Conservation (phyloP, 352 stramenopile species). For the Pythium myriotylum region DNA sequence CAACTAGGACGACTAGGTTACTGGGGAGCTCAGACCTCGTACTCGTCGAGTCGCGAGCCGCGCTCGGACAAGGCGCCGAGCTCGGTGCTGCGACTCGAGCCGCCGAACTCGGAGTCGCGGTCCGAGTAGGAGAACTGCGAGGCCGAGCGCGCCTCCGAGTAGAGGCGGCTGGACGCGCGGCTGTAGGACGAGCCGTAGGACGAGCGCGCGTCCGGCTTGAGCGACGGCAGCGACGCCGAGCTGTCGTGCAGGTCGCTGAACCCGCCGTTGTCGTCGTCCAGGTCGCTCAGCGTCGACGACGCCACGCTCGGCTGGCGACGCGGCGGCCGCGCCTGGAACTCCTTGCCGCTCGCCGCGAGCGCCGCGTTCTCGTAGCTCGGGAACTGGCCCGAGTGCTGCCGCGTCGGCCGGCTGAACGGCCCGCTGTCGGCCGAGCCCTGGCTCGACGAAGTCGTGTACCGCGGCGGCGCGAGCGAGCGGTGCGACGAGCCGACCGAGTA, state of each 20-base stretch:
- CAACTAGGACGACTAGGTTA: neutral
- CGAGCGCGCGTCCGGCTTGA: neutral
- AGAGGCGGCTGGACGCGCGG: slow-evolving; percentile 16
- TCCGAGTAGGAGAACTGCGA: slow-evolving; percentile 9
- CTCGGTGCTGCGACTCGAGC: slow-evolving; percentile 18
- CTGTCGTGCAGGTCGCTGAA: slow-evolving; percentile 17
- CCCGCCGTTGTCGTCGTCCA: neutral
- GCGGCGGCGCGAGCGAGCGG: slow-evolving; percentile 17
- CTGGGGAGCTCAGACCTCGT: slow-evolving; percentile 7
- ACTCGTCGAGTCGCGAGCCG: slow-evolving; percentile 8
- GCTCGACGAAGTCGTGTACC: slow-evolving; percentile 12
- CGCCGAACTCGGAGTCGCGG: slow-evolving; percentile 16
- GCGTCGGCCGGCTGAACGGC: slow-evolving; percentile 5
- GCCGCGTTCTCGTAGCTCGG: slow-evolving; percentile 23
- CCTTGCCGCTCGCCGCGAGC: slow-evolving; percentile 19
- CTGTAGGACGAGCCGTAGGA: slow-evolving; percentile 14
- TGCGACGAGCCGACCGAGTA: slow-evolving; percentile 6
- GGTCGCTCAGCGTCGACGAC: slow-evolving; percentile 14
- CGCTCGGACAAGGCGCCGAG: slow-evolving; percentile 18
- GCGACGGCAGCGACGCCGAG: neutral
- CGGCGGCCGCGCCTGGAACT: slow-evolving; percentile 10
- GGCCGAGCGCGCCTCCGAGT: slow-evolving; percentile 13
- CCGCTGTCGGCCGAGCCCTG: slow-evolving; percentile 11
- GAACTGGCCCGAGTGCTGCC: slow-evolving; percentile 9
- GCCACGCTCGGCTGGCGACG: slow-evolving; percentile 3